A percentile compares a stretch with the other conserved stretches of the same genome.
Evolutionary conservation across 768 basidiomycete species (phyloP).

Genomic region (Dendrothele bispora): DNA sequence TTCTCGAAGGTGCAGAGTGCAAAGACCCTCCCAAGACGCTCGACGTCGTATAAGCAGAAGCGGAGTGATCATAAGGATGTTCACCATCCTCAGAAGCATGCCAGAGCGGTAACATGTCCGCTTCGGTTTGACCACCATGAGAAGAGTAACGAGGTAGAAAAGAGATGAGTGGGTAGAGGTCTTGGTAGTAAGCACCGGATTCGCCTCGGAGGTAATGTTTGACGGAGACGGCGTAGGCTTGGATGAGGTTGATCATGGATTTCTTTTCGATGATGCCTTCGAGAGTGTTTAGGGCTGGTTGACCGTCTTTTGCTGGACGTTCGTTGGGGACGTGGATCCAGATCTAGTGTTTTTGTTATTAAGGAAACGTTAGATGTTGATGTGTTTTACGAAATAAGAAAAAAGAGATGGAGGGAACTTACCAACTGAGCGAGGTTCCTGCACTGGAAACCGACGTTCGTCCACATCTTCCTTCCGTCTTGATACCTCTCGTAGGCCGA

Average conservation of each 20-base stretch:
- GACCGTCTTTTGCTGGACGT: constrained; percentile 31
- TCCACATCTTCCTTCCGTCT: constrained; percentile 74
- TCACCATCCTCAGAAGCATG: constrained; percentile 38
- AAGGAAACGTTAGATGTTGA: too few relatives aligned
- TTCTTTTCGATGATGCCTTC: constrained; percentile 69
- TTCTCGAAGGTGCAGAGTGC: too few relatives aligned
- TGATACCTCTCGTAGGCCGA: constrained; percentile 71
- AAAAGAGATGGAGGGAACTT: constrained; percentile 17
- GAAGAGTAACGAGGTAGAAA: constrained; percentile 62
- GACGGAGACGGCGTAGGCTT: constrained; percentile 67
- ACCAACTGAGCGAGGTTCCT: constrained; percentile 62
- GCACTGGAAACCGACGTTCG: constrained; percentile 54
- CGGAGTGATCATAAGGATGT: constrained; percentile 14
- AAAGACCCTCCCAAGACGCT: too few relatives aligned
- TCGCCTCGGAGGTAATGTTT: constrained; percentile 75
- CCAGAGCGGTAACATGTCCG: constrained; percentile 60
- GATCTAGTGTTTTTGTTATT: too few relatives aligned
- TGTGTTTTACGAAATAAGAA: not conserved
- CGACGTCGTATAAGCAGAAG: constrained; percentile 3
- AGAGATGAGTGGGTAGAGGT: constrained; percentile 68
- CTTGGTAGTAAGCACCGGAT: constrained; percentile 69
- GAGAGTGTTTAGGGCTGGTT: constrained; percentile 31
- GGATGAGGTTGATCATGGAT: constrained; percentile 69
- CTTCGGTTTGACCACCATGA: constrained; percentile 25
- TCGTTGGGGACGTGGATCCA: constrained; percentile 58